Base-by-base conservation (phyloP, 441 rosid species). In the Erodium texanum region DNA sequence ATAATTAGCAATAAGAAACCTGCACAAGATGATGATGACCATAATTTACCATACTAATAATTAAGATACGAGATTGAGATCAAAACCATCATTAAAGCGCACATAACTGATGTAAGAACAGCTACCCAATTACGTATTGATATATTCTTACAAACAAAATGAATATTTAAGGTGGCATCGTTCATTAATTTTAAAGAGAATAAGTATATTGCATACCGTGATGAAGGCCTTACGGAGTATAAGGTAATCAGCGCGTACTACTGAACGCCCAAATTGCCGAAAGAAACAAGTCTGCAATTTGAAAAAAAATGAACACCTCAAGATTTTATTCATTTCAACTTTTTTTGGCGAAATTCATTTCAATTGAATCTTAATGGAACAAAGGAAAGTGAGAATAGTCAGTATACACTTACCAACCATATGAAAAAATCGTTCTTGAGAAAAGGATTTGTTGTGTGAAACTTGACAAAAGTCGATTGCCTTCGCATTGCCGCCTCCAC, bases 151-250 rank as follows among this genome's bases (percentile, higher is more conserved):
- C 19, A 23, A 7, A 18, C 10, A 7, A 14, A 18, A 56, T 14
- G 64, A 10, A 29, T 12, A 29, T 41, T 20, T 62, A 7, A 27
- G 19, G 61, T 38, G 22, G 68, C 1, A 54, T 19, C 34, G 18
- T 63, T n/a, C 56, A 15, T 32, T 56, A 8, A 50, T 18, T 66
- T 65, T 48, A 54, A 1, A 23, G 6, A 14, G 36, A 38, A 68
- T 41, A n/a, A 54, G 70, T 71, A 67, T 19, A 66, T 38, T 66
- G 24, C 77, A 52, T 86, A 92, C 96, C 82, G 66, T 59, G 74
- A 89, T 87, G 82, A 92, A 92, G 78, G 90, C 95, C 50, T 85
- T 87, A 63, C 98, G 89, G 15, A 89, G 92, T 67, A 91, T 79
- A 63, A 89, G 85, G 78, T 92, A 92, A 79, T 92, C 96, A 56